Conservation (phyloP, 2,329 filamentous ascomycete genomes). For the Cytospora mali region DNA sequence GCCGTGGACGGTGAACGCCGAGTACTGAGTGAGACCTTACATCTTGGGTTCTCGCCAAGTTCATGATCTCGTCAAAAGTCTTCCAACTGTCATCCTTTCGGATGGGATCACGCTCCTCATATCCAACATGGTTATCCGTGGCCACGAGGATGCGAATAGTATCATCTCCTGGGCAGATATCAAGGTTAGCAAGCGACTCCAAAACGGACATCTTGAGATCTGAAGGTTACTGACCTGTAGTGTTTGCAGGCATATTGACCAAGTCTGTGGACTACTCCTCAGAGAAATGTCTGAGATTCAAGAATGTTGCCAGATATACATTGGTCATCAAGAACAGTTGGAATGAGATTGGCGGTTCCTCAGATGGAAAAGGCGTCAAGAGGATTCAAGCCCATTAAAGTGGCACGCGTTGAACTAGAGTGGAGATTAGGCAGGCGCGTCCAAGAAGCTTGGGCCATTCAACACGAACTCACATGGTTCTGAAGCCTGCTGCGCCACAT, state of each 20-base stretch:
- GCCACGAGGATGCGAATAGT: slow-evolving; percentile 93
- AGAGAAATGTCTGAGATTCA: not conserved
- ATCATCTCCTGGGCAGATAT: slow-evolving; percentile 57
- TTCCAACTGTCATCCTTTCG: slow-evolving; percentile 98
- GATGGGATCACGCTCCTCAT: slow-evolving; percentile 87
- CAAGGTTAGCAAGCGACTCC: not conserved
- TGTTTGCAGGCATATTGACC: slow-evolving; percentile 32
- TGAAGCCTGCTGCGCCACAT: not conserved
- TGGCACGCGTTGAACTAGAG: slow-evolving; percentile 13
- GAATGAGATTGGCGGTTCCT: not conserved
- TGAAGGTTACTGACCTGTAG: slow-evolving; percentile 31
- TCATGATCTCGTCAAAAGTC: slow-evolving; percentile 94
- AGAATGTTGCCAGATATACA: not conserved
- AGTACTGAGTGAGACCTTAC: slow-evolving; percentile 46
- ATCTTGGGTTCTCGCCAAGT: slow-evolving; percentile 80
- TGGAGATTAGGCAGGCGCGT: slow-evolving; percentile 21
- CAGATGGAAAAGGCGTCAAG: not conserved
- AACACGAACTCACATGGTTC: slow-evolving; percentile 22
- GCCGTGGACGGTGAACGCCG: not conserved
- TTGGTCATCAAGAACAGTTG: not conserved
- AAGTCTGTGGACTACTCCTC: not conserved
- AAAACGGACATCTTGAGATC: not conserved
- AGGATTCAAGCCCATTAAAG: not conserved
- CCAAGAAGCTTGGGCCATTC: slow-evolving; percentile 3
- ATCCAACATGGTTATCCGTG: slow-evolving; percentile 98